Evolutionary conservation across 352 stramenopile species (phyloP), one percentile per base, ranked within the genome.

Genomic region (Pythium graminicola): DNA sequence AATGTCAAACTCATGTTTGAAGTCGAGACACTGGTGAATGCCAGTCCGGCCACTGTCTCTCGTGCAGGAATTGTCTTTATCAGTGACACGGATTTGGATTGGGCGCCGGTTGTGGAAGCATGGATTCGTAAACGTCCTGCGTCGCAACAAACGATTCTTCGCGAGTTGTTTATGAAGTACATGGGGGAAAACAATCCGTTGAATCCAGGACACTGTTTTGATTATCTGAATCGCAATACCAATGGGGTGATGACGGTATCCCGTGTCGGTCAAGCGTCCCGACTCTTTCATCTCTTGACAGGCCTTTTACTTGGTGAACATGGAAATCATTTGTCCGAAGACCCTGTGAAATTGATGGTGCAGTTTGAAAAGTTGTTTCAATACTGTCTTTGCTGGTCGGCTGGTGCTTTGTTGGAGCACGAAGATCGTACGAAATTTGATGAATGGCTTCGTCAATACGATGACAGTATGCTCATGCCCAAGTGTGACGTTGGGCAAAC

Each of bases 1-100:
- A 74, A 96, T 31, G 98, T 98, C 93, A 97, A 88, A 6, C 97
- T 98, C 91, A 97, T 98, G 89, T 98, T 98, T 49, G 93, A 98
- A 63, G 86, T 96, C n/a, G 90, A 97, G 59, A 93, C 98, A 49
- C 68, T 98, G 0, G 89, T 76, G 0, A 89, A 97, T 1, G 93
- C 93, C 16, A 97, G 90, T 3, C 93, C 93, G 0, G 93, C 93
- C 27, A 98, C 93, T 3, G 93, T 98, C 9, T 96, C 81, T 40
- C 89, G 93, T 2, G 96, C 94, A 1, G 93, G 93, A 10, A 97
- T 98, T 78, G 95, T 98, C 22, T 98, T 97, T 72, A 97, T 98
- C 57, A 74, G 9, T 84, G 90, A 89, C 98, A 54, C 91, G 92
- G 0, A 89, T 81, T 11, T 92, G 86, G 3, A 68, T 98, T 0